A percentile compares a stretch with the other conserved stretches of the same genome.
Conservation (phyloP, 441 rosid genomes). For the Jatropha multifida region DNA sequence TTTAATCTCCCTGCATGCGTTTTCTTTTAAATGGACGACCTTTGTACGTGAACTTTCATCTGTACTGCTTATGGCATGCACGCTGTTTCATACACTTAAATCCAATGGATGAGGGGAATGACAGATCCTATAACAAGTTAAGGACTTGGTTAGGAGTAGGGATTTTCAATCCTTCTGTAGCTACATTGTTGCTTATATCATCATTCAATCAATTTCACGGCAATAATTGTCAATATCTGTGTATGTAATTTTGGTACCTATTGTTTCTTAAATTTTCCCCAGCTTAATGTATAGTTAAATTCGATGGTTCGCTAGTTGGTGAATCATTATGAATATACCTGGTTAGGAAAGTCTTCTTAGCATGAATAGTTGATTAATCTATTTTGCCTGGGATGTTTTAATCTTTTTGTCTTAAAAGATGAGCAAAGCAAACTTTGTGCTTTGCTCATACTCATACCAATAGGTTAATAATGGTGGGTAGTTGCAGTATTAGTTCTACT, state of each 20-base stretch:
- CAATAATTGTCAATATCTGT: not conserved
- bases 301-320: not conserved
- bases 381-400: not conserved
- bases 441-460: not conserved
- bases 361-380: not conserved
- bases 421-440: not conserved
- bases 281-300: not conserved
- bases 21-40: not conserved
- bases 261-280: not conserved
- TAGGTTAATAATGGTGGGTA: not conserved
- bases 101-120: not conserved
- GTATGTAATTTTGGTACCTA: not conserved
- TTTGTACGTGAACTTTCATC: not conserved
- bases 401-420: not conserved
- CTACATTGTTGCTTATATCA: not conserved
- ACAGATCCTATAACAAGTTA: not conserved
- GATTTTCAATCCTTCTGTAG: constrained; percentile 5
- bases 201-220: not conserved
- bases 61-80: not conserved
- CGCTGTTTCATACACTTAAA: not conserved
- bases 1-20: not conserved
- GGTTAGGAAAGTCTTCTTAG: not conserved
- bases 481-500: not conserved
- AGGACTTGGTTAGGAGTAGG: not conserved
- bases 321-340: not conserved